Percentiles rank a stretch among this genome's conserved stretches.
These are phyloP conservation scores for Syzygium aqueum DNA, from an alignment of 345 rosid species.

Conservation along the genomic window DNA sequence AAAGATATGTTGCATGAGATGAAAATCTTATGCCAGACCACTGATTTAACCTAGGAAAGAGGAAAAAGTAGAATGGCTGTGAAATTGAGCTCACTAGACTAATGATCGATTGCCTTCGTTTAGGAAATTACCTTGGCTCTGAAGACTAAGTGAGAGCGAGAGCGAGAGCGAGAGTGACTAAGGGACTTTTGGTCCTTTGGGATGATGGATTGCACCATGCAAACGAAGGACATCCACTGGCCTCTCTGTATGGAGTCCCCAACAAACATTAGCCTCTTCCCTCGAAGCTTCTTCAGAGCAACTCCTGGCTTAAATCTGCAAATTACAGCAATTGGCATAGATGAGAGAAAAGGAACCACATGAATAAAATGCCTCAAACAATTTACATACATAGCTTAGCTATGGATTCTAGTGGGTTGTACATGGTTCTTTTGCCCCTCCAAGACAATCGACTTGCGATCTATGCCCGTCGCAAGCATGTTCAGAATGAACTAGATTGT, in stretches of 20 bases:
- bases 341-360: neutral
- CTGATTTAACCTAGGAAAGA: neutral
- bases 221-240: slow-evolving; percentile 90
- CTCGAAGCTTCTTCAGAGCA: slow-evolving; percentile 58
- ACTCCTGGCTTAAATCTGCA: slow-evolving; percentile 54
- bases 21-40: neutral
- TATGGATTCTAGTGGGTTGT: neutral
- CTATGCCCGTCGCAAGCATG: neutral
- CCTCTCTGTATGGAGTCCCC: slow-evolving; percentile 88
- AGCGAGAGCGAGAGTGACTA: slow-evolving; percentile 23
- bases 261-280: slow-evolving; percentile 66
- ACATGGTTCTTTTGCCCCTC: neutral
- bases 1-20: neutral
- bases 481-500: neutral
- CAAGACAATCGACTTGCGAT: neutral
- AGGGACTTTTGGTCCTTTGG: slow-evolving; percentile 52
- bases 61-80: neutral
- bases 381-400: neutral
- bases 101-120: neutral
- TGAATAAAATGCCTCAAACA: neutral
- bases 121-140: slow-evolving; percentile 49
- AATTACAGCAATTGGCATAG: neutral
- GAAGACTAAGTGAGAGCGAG: slow-evolving; percentile 38
- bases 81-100: neutral
- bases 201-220: slow-evolving; percentile 64